Base-by-base conservation (phyloP, 768 basidiomycete genomes). In the Glaciozyma antarctica region DNA sequence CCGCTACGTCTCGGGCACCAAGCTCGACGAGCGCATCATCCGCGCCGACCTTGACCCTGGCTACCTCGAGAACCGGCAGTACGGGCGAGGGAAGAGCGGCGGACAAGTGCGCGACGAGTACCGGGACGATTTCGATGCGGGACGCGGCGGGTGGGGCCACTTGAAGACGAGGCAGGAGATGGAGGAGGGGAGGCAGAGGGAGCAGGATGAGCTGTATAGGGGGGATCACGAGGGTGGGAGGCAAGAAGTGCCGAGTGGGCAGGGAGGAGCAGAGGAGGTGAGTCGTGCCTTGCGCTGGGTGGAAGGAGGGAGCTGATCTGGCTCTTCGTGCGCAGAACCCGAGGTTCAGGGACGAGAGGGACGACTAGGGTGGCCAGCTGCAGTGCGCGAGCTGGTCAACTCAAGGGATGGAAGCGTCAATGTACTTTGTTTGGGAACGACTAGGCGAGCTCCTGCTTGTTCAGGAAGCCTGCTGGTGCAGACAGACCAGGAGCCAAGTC, bases 11-110 rank as follows among this genome's bases (percentile, higher is more conserved):
- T 91, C 88, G 58, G 95, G 94, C n/a, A 92, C 93, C 44, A 98
- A 98, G 79, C 85, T 99, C 26, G 95, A 99, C 77, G 95, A 99
- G 78, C 88, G 95, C 43, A 90, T 99, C 72, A 94, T 99, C 68
- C 88, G 95, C 55, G 97, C 93, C 74, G 95, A 99, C 79, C 80
- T 99, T 74, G 95, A 99, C 79, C 81, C 92, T 32, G 95, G 95
- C 9, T 99, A 97, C 78, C 85, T 85, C 74, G 95, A 99, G 75
- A 94, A 94, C 19, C 81, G 95, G 67, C 95, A 99, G 77, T 99
- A 97, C 68, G 95, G 95, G 38, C 81, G 95, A 66, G 95, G 95
- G 32, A 97, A 93, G 77, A 93, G 90, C 70, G 95, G 95, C 41
- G 95, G 95, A 4, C 93, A 95, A 80, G 55, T 57, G 1, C 2